Evolutionary conservation across 2,329 filamentous ascomycete species (phyloP).

Genomic region (Lachnellula hyalina): DNA sequence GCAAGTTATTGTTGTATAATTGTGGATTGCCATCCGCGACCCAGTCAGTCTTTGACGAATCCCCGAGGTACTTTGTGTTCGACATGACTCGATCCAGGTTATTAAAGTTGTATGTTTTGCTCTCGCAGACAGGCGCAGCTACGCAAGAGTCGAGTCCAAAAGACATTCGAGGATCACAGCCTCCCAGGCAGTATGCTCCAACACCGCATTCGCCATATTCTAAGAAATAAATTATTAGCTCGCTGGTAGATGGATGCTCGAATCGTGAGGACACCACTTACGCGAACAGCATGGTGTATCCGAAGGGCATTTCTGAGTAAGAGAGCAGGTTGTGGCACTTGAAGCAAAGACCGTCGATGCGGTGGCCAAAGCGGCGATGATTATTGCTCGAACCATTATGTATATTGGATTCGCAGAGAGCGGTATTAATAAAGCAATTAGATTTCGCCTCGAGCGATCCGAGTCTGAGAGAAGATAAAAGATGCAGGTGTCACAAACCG

Average conservation of each 20-base stretch:
- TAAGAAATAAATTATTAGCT: slow-evolving; percentile 34
- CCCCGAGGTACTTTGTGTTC: slow-evolving; percentile 81
- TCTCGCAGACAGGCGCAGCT: slow-evolving; percentile 76
- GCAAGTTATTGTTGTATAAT: slow-evolving; percentile 59
- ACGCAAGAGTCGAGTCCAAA: slow-evolving; percentile 79
- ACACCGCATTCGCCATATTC: slow-evolving; percentile 91
- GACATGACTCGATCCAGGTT: slow-evolving; percentile 63
- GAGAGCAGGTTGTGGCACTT: slow-evolving; percentile 37
- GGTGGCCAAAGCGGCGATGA: slow-evolving; percentile 22
- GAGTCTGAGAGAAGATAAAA: background rate
- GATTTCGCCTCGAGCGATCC: slow-evolving; percentile 7
- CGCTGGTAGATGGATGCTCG: slow-evolving; percentile 5
- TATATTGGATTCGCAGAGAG: slow-evolving; percentile 5
- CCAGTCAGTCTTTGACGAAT: slow-evolving; percentile 77
- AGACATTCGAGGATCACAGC: slow-evolving; percentile 85
- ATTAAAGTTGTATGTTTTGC: slow-evolving; percentile 67
- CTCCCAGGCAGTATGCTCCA: slow-evolving; percentile 91
- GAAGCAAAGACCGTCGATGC: slow-evolving; percentile 20
- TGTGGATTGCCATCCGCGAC: slow-evolving; percentile 76
- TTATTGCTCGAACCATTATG: slow-evolving; percentile 29
- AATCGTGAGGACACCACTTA: slow-evolving; percentile 40
- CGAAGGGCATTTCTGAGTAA: slow-evolving; percentile 60
- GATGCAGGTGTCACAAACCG: slow-evolving; percentile 2
- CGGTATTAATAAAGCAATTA: slow-evolving; percentile 1
- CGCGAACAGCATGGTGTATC: slow-evolving; percentile 74